Conservation (phyloP, 164 flowering plant genomes). For the Kalanchoe fedtschenkoi region DNA sequence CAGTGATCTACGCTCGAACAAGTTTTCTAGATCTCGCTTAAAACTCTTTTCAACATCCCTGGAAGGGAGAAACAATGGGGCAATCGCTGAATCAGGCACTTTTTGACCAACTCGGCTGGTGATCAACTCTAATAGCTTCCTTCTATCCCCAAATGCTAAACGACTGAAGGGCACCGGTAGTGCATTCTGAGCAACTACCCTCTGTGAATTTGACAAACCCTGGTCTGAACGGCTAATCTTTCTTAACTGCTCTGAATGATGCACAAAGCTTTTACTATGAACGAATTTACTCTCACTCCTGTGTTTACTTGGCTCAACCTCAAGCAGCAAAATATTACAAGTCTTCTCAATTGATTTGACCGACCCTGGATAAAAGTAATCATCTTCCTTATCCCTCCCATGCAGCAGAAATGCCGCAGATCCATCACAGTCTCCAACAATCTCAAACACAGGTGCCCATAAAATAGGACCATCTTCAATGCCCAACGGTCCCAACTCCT, state of each 20-base stretch:
- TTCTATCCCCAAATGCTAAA: conserved; percentile 68
- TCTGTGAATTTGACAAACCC: conserved; percentile 37
- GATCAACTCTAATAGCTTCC: conserved; percentile 57
- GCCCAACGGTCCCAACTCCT: conserved; percentile 75
- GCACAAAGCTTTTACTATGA: conserved; percentile 29
- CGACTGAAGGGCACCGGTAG: conserved; percentile 41
- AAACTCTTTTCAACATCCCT: conserved; percentile 28
- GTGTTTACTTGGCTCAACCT: conserved; percentile 50
- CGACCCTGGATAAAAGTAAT: conserved; percentile 65
- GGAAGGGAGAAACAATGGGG: conserved; percentile 42
- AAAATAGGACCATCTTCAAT: conserved; percentile 60
- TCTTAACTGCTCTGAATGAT: conserved; percentile 6
- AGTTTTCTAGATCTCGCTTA: conserved; percentile 24
- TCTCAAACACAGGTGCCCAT: conserved; percentile 91
- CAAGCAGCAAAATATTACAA: conserved; percentile 71
- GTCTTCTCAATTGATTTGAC: conserved; percentile 36
- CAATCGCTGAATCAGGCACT: conserved; percentile 29
- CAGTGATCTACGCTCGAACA: conserved; percentile 38
- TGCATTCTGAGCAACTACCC: conserved; percentile 23
- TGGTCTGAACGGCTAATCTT: conserved; percentile 29
- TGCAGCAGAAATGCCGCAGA: conserved; percentile 50
- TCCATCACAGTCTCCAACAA: conserved; percentile 56
- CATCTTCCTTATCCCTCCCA: conserved; percentile 56
- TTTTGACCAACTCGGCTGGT: conserved; percentile 37
- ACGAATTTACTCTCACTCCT: conserved; percentile 20